phyloP scores from a whole-genome alignment of 345 rosid genomes.

The Linum trigynum region DNA sequence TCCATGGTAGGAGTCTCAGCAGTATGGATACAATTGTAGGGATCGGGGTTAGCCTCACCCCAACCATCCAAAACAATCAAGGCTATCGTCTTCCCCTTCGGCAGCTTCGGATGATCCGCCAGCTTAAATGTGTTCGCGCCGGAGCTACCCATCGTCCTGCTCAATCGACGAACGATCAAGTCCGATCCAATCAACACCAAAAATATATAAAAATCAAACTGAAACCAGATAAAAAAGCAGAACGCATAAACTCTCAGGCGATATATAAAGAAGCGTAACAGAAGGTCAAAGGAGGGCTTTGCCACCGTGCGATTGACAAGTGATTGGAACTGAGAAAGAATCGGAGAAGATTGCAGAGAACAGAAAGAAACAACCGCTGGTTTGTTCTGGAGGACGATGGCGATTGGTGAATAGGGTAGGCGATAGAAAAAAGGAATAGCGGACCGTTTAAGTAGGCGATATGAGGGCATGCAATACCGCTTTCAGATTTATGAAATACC shows the following conservation, averaged over 20 bases:
- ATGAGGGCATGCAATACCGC: no score
- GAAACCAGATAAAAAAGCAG: background rate
- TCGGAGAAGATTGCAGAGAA: background rate
- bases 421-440: no score
- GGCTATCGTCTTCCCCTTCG: slow-evolving; percentile 68
- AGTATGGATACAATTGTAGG: slow-evolving; percentile 77
- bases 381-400: no score
- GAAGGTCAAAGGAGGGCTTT: background rate
- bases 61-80: slow-evolving; percentile 91
- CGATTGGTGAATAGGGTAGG: no score
- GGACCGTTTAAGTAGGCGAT: no score
- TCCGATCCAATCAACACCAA: background rate
- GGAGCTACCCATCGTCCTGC: slow-evolving; percentile 42
- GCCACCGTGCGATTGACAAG: background rate
- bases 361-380: no score
- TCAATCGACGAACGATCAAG: background rate
- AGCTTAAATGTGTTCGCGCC: slow-evolving; percentile 37
- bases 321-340: background rate
- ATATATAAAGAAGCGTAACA: background rate
- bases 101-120: slow-evolving; percentile 74
- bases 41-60: slow-evolving; percentile 85
- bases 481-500: no score
- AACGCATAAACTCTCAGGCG: background rate
- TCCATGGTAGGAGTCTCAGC: slow-evolving; percentile 93
- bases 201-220: background rate